These are phyloP conservation scores for Stenocarpella maydis DNA, from an alignment of 2,329 filamentous ascomycete species.

Conservation along the genomic window DNA sequence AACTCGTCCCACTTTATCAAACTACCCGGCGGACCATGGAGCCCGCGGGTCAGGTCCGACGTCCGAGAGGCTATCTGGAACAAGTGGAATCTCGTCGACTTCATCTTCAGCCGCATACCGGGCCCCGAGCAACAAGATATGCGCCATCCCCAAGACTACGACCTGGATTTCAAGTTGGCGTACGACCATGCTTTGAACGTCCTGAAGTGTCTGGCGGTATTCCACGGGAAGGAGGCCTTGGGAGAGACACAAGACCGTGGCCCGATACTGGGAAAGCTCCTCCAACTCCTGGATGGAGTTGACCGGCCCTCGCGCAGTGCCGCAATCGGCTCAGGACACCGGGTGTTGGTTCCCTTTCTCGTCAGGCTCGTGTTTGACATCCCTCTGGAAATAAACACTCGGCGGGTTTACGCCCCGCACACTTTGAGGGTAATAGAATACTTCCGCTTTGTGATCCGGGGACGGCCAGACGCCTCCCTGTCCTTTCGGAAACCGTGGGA, in stretches of 20 bases:
- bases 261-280: neutral
- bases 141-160: neutral
- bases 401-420: fast-evolving
- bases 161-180: neutral
- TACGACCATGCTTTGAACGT: neutral
- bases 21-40: neutral
- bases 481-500: neutral
- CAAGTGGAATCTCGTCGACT: neutral
- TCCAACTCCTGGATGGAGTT: neutral
- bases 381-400: neutral
- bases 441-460: neutral
- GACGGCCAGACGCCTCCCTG: neutral
- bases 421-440: neutral
- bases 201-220: neutral
- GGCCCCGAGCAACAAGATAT: neutral
- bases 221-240: neutral
- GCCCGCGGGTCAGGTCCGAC: neutral
- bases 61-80: neutral
- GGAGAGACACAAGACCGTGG: fast-evolving
- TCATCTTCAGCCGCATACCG: neutral
- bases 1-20: neutral
- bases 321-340: no score
- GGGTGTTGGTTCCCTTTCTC: no score
- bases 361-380: no score
- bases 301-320: no score